Evolutionary conservation across 1,284 basidiomycete genomes (phyloP).

Genomic region (Ganoderma boninense): DNA sequence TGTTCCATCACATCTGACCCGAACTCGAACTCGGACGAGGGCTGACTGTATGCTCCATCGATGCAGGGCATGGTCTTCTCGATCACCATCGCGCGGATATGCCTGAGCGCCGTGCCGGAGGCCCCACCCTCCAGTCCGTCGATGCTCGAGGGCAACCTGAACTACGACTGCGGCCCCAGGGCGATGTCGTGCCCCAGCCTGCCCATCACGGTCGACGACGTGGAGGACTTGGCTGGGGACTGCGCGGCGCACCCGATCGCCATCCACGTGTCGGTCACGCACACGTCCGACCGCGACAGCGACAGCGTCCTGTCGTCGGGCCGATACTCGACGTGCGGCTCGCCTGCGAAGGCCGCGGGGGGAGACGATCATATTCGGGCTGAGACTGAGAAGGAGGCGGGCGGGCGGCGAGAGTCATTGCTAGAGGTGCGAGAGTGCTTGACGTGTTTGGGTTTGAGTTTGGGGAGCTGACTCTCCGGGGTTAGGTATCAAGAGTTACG

Average conservation of each 20-base stretch:
- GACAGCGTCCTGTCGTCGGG: constrained; percentile 16
- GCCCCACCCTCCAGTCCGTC: constrained; percentile 11
- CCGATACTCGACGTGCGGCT: constrained; percentile 2
- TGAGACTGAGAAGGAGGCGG: not conserved
- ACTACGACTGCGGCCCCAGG: not conserved
- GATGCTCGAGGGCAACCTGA: constrained; percentile 3
- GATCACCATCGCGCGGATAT: constrained; percentile 27
- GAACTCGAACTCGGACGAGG: no score
- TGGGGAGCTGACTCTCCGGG: not conserved
- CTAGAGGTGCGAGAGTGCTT: not conserved
- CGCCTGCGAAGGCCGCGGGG: not conserved
- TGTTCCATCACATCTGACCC: no score
- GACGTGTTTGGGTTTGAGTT: not conserved
- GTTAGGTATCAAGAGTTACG: not conserved
- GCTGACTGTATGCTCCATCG: no score
- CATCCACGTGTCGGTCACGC: constrained; percentile 30
- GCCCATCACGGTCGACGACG: not conserved
- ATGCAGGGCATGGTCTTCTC: constrained; percentile 21
- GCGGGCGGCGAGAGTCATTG: no score
- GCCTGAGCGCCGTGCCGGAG: constrained; percentile 18
- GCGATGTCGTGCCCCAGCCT: constrained; percentile 7
- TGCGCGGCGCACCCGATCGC: constrained; percentile 21
- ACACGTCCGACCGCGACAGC: constrained; percentile 20
- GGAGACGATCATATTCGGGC: no score
- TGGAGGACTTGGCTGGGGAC: not conserved